Base-by-base conservation (phyloP, 306 rosid genomes). In the Malus sieversii region DNA sequence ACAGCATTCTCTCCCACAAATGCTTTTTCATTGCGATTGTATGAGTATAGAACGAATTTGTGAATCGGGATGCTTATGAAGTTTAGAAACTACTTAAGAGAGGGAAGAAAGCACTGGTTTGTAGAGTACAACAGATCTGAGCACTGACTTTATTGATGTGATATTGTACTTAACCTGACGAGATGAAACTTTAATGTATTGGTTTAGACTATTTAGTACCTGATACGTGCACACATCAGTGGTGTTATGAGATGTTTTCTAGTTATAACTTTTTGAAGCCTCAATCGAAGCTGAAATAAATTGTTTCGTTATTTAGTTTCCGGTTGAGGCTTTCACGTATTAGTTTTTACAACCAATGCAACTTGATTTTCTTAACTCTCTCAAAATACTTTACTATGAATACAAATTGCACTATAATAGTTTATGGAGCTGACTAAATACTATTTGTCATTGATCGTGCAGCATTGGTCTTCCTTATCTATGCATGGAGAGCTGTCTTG, bases 401-500 rank as follows among this genome's bases (percentile, higher is more conserved):
- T 32, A 9, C 22, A 5, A 9, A 25, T 29, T 70, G 18, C 58
- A 22, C 13, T 1, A 67, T n/a, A 63, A 35, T 4, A 20, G 10
- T 61, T 12, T 52, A 55, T 69, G 52, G 10, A 23, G 60, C 74
- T 79, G 53, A 23, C 75, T 68, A 64, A 78, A 70, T 14, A 35
- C 70, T 80, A 68, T 64, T 20, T 74, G 46, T 72, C 32, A 3
- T 44, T 84, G 14, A 66, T 71, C 62, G 40, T 86, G 83, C 97
- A 93, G 97, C 88, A 20, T 63, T 82, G 72, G 96, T 80, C 67
- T 89, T 95, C 78, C 86, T 95, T 59, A 42, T 92, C 68, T 95
- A 95, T 81, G 89, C 97, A n/a, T 95, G 99, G 99, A 89, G 93
- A 80, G 93, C 92, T 19, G 96, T 92, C 69, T 77, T 95, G 45